Base-by-base conservation (phyloP, 2,329 filamentous ascomycete genomes). In the Ascochyta clinopodiicola region DNA sequence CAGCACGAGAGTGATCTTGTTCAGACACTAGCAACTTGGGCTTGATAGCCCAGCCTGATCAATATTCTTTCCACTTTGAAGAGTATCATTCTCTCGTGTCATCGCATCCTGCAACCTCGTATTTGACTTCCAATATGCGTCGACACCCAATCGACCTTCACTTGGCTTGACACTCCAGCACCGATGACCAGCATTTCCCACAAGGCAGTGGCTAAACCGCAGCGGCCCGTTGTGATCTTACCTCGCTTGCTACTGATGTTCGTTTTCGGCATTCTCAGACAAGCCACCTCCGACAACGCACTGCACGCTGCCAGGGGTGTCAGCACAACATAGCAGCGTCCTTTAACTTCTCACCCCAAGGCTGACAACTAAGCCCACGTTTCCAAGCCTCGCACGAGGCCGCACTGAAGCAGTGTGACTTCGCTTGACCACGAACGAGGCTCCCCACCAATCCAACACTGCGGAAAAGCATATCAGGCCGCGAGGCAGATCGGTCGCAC, bases 211-310 rank as follows among this genome's bases (percentile, higher is more conserved):
- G 27, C 35, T 29, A 21, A 40, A 44, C 37, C 25, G 45, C 52
- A 50, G 36, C 52, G 52, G 51, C 42, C 52, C 43, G 52, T 46
- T 27, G 32, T 51, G 32, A 51, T 47, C 42, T 39, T 22, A 50
- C 40, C 29, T 50, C 52, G 35, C 35, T 25, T 42, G 31, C 46
- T n/a, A 49, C 15, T 31, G 35, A 12, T 22, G 36, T 42, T 46
- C 7, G 2, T 39, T 44, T 39, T 42, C 24, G 52, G 19, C 36
- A 38, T 38, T 19, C 45, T 29, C 40, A 24, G 37, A 25, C 46
- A 56, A 43, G 37, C 19, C 24, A 43, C 24, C 36, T 19, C 31
- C 44, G 29, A 44, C 34, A 48, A 44, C 34, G 31, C 51, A 47
- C 12, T 32, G 15, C 38, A 47, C 15, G 25, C 32, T n/a, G 31